These are phyloP conservation scores for Vinca major DNA, from an alignment of 305 asterid species.

Conservation along the genomic window DNA sequence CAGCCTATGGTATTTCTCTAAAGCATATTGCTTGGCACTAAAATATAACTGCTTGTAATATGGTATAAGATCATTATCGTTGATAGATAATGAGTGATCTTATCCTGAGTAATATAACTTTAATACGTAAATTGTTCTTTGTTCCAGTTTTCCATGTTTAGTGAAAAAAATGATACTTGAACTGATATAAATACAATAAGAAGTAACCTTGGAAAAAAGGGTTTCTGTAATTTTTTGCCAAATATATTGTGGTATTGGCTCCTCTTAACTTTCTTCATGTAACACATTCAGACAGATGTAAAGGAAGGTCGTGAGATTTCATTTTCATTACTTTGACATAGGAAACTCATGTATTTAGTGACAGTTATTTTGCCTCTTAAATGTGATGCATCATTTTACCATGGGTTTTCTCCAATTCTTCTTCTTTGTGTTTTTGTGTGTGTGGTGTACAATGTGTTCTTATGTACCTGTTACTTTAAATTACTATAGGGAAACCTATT, in stretches of 20 bases:
- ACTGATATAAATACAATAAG: background rate
- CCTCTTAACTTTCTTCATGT: background rate
- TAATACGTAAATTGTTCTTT: background rate
- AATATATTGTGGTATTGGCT: background rate
- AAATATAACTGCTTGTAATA: background rate
- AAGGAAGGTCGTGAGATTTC: background rate
- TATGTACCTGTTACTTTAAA: background rate
- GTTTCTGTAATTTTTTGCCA: background rate
- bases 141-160: background rate
- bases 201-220: background rate
- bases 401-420: background rate
- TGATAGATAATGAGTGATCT: background rate
- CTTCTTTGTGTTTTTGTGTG: too few species aligned
- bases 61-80: background rate
- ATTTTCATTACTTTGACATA: background rate
- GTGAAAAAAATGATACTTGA: background rate
- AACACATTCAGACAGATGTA: background rate
- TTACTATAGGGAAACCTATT: constrained; percentile 4
- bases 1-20: background rate
- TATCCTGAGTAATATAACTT: background rate
- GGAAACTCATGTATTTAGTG: background rate
- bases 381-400: background rate
- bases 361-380: background rate
- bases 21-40: background rate
- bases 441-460: background rate